Evolutionary conservation across 352 stramenopile species (phyloP), one percentile per base, ranked within the genome.

Genomic region (Pythium plurisporium): DNA sequence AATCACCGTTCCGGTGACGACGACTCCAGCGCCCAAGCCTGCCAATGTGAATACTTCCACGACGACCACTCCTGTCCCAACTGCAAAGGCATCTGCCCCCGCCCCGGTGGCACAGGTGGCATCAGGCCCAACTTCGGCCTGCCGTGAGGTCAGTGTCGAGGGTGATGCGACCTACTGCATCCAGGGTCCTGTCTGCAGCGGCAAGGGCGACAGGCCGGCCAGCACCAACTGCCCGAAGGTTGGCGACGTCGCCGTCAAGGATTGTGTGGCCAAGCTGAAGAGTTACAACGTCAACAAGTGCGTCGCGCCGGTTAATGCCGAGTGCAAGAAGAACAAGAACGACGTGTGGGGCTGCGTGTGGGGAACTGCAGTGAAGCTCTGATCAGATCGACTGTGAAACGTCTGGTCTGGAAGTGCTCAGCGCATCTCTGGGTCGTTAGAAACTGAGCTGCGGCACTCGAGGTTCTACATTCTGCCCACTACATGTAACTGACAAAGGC

Each of bases 101-200:
- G 31, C 31, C 8, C 25, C 37, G 12, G 19, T 30, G 11, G 29
- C 29, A 2, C 29, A 31, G 4, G n/a, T n/a, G n/a, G n/a, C 2
- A n/a, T 30, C 12, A 27, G 33, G 23, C 6, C 29, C 33, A 46
- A 46, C n/a, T n/a, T n/a, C n/a, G 30, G 29, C 27, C 30, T 73
- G 66, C 55, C 64, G 25, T 1, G 33, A 70, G 8, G 66, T 73
- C 12, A 68, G 31, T 25, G 66, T 73, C 40, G 57, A 60, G 15
- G 56, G 62, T 27, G 66, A 73, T 53, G 66, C 55, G 6, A 66
- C 66, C 1, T 73, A 67, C 42, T 73, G 66, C 49, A 62, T 73
- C 31, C 14, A 43, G 14, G 66, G 66, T 22, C 50, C 55, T 8
- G 44, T 73, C 7, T 73, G 66, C 52, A 48, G 31, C 22, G 65